Conservation (phyloP, 306 rosid genomes). For the Cucurbita moschata region DNA sequence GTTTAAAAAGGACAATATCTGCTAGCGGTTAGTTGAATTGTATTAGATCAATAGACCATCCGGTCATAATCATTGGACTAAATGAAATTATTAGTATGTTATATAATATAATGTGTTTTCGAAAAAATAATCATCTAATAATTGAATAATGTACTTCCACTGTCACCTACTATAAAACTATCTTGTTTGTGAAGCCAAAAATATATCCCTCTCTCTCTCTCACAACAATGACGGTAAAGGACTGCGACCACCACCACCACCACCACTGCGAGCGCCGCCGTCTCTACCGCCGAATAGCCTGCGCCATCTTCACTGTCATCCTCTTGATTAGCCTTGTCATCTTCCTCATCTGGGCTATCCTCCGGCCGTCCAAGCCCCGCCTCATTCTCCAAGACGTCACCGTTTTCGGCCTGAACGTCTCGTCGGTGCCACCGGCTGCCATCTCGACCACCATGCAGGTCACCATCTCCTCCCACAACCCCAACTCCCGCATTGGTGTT, state of each 20-base stretch:
- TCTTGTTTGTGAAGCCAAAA: background rate
- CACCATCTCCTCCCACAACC: slow-evolving; percentile 40
- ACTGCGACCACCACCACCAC: slow-evolving; percentile 34
- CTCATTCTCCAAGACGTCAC: slow-evolving; percentile 59
- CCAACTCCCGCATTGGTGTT: slow-evolving; percentile 39
- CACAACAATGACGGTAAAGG: slow-evolving; percentile 26
- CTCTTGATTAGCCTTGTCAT: slow-evolving; percentile 17
- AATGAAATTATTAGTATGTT: too few relatives aligned
- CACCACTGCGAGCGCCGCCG: background rate
- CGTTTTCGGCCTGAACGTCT: slow-evolving; percentile 35
- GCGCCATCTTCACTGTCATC: background rate
- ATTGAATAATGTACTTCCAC: background rate
- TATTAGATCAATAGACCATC: too few relatives aligned
- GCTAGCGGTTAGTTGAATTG: too few relatives aligned
- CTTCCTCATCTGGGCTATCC: slow-evolving; percentile 39
- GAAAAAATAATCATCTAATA: background rate
- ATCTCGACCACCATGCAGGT: slow-evolving; percentile 37
- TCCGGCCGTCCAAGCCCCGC: slow-evolving; percentile 44
- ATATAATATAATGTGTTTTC: background rate
- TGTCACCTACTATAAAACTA: background rate
- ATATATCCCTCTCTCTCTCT: too few relatives aligned
- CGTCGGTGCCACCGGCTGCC: slow-evolving; percentile 21
- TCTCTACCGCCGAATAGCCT: slow-evolving; percentile 14
- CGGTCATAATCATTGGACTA: too few relatives aligned
- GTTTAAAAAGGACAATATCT: too few relatives aligned